phyloP scores from a whole-genome alignment of 73 alveolate genomes.

The Uronychia binucleata region DNA sequence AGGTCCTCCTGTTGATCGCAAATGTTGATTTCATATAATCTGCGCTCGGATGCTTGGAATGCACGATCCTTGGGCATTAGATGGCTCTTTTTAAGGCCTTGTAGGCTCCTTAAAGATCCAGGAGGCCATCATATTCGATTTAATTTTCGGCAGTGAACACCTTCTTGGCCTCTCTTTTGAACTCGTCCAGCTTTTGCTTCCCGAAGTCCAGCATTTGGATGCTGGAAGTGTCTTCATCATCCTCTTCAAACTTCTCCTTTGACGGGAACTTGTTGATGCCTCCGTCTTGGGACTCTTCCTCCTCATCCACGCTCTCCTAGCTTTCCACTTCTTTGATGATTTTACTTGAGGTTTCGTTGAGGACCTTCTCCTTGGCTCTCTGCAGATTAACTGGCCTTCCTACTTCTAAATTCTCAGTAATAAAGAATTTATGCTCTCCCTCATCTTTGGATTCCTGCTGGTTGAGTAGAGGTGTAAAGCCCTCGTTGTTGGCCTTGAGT shows the following conservation, averaged over 20 bases:
- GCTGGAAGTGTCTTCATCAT: conserved; percentile 12
- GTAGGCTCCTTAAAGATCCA: conserved; percentile 48
- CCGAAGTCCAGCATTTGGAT: conserved; percentile 55
- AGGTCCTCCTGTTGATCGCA: conserved; percentile 46
- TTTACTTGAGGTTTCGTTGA: conserved; percentile 2
- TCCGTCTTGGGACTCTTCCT: conserved; percentile 20
- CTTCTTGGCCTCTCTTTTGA: conserved; percentile 49
- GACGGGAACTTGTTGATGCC: conserved; percentile 15
- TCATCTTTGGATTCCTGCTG: conserved; percentile 5
- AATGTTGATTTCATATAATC: conserved; percentile 64
- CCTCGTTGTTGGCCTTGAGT: not conserved
- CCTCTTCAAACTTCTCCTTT: conserved; percentile 3
- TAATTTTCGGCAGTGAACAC: conserved; percentile 29
- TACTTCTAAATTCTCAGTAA: conserved; percentile 13
- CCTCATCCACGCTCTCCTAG: conserved; percentile 41
- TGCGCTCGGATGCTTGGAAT: conserved; percentile 30
- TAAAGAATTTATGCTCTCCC: conserved; percentile 20
- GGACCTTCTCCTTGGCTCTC: not conserved
- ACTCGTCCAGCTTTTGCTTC: conserved; percentile 54
- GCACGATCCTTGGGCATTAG: conserved; percentile 50
- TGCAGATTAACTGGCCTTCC: not conserved
- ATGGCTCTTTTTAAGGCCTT: conserved; percentile 45
- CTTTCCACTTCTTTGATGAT: conserved; percentile 26
- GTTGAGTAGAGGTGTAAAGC: conserved; percentile 24
- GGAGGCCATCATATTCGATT: conserved; percentile 43